Conservation (phyloP, 192 early-diverging fungal genomes). For the Phycomyces nitens region DNA sequence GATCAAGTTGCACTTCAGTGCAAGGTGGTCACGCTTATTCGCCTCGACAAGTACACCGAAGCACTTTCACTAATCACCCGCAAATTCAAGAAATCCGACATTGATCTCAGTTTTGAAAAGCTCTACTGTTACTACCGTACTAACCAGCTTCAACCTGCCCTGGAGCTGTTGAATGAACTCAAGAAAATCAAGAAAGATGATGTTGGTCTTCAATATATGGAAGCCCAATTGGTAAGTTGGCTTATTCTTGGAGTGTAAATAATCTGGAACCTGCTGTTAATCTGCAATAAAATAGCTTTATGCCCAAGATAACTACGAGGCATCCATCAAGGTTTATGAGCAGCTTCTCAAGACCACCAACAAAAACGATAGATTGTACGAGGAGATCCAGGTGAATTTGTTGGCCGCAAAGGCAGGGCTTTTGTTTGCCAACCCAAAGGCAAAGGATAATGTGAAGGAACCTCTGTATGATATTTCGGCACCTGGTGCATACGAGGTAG, state of each 20-base stretch:
- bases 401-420: conserved; percentile 24
- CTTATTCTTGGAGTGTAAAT: too few species aligned
- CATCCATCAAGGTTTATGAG: conserved; percentile 13
- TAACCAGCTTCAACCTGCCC: conserved; percentile 49
- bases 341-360: conserved; percentile 4
- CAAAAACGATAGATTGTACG: conserved; percentile 4
- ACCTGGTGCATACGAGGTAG: conserved; percentile 56
- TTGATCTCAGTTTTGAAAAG: conserved; percentile 50
- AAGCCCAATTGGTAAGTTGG: conserved; percentile 66
- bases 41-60: conserved; percentile 53
- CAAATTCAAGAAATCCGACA: conserved; percentile 32
- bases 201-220: conserved; percentile 48
- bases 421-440: conserved; percentile 1
- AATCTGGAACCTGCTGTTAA: too few species aligned
- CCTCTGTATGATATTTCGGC: conserved; percentile 24
- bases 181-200: conserved; percentile 22
- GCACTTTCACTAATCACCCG: conserved; percentile 42
- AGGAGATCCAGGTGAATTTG: conserved; percentile 25
- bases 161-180: conserved; percentile 34
- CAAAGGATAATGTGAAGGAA: conserved; percentile 10
- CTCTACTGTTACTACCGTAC: conserved; percentile 67
- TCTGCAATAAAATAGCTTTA: too few species aligned
- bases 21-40: conserved; percentile 55
- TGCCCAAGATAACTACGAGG: conserved; percentile 19
- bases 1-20: conserved; percentile 53